Evolutionary conservation across 2,329 filamentous ascomycete genomes (phyloP).

Genomic region (Tolypocladium cylindrosporum): DNA sequence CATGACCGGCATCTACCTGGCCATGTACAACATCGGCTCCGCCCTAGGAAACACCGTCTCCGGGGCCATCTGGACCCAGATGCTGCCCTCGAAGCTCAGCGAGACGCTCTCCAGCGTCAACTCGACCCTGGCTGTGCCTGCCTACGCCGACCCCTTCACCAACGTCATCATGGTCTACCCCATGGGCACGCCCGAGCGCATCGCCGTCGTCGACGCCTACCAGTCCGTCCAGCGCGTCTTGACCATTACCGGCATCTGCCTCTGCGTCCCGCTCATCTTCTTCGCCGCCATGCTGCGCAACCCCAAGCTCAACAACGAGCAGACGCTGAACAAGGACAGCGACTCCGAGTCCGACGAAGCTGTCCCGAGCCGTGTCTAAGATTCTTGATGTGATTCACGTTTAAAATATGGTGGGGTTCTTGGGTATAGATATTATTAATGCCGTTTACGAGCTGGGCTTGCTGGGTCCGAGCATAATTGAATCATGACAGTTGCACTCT

Average conservation of each 20-base stretch:
- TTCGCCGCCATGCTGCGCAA: conserved; percentile 33
- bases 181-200: conserved; percentile 33
- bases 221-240: conserved; percentile 36
- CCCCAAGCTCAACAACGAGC: conserved; percentile 33
- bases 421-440: too few relatives aligned
- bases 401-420: too few relatives aligned
- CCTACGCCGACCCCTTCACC: conserved; percentile 27
- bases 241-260: conserved; percentile 36
- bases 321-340: conserved; percentile 28
- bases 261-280: conserved; percentile 36
- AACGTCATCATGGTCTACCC: conserved; percentile 24
- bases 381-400: too few relatives aligned
- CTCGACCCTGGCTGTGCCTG: conserved; percentile 19
- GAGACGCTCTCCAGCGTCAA: conserved; percentile 22
- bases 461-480: too few relatives aligned
- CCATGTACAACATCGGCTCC: conserved; percentile 30
- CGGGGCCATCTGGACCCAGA: conserved; percentile 32
- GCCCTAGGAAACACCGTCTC: conserved; percentile 30
- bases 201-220: conserved; percentile 32
- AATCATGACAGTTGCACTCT: too few relatives aligned
- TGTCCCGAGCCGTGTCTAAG: too few relatives aligned
- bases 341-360: conserved; percentile 8
- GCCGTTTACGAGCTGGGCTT: too few relatives aligned
- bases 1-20: conserved; percentile 26
- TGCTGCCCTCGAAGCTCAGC: conserved; percentile 21